These are phyloP conservation scores for Sporothrix euskadiensis DNA, from an alignment of 2,329 filamentous ascomycete genomes.

Conservation along the genomic window DNA sequence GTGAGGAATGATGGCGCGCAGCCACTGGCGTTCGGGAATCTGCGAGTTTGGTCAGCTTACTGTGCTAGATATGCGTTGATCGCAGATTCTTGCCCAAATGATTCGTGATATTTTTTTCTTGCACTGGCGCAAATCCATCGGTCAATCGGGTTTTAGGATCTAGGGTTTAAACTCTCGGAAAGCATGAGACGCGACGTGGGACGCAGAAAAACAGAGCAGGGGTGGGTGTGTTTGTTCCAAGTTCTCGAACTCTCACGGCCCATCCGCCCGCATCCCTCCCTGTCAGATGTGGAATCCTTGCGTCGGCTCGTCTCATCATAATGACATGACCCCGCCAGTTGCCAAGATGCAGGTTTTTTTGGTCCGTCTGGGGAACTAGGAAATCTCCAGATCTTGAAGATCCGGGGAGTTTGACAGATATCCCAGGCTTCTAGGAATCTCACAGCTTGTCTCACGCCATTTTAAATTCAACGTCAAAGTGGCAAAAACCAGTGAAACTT, in stretches of 20 bases:
- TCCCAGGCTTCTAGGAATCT: not conserved
- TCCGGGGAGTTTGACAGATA: not conserved
- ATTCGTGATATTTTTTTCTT: not conserved
- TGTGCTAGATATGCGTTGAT: not conserved
- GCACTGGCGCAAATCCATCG: not conserved
- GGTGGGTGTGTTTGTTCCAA: not conserved
- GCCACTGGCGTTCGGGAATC: constrained; percentile 63
- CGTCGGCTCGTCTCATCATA: not conserved
- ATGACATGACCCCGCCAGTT: not conserved
- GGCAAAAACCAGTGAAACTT: not conserved
- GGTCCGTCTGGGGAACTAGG: not conserved
- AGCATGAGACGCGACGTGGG: too few relatives aligned
- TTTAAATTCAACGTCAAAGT: not conserved
- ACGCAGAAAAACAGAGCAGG: not conserved
- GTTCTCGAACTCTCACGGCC: not conserved
- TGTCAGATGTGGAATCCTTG: not conserved
- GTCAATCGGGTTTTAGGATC: not conserved
- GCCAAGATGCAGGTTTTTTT: not conserved
- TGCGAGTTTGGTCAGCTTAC: constrained; percentile 29
- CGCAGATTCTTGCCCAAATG: not conserved
- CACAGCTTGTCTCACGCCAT: not conserved
- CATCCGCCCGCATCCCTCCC: not conserved
- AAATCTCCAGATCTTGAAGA: not conserved
- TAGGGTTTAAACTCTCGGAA: not conserved
- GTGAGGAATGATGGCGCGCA: constrained; percentile 61